These are phyloP conservation scores for Botryotinia convoluta DNA, from an alignment of 2,329 filamentous ascomycete genomes.

Conservation along the genomic window DNA sequence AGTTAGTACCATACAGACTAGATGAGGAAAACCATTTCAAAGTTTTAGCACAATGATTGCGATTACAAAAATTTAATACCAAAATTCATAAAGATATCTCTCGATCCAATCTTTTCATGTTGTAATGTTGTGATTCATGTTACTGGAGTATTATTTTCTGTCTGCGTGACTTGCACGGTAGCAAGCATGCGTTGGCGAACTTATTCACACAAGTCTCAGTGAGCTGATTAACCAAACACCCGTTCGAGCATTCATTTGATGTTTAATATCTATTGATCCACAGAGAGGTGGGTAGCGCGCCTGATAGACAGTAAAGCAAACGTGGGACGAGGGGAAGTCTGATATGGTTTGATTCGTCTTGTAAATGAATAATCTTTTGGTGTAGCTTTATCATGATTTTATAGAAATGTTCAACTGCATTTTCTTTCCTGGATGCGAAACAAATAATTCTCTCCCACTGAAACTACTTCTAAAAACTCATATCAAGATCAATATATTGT, in stretches of 20 bases:
- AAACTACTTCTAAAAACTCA: background rate
- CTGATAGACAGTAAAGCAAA: background rate
- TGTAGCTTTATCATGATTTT: background rate
- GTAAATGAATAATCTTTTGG: background rate
- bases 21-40: slow-evolving; percentile 9
- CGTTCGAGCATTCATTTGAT: background rate
- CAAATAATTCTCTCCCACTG: too few species aligned
- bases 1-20: slow-evolving; percentile 17
- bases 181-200: slow-evolving; percentile 8
- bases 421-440: background rate
- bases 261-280: background rate
- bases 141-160: background rate
- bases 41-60: slow-evolving; percentile 4
- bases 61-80: slow-evolving; percentile 8
- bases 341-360: background rate
- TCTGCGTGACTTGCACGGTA: background rate
- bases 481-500: background rate
- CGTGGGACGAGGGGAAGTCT: background rate
- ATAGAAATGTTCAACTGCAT: background rate
- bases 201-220: background rate
- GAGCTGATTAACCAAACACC: background rate
- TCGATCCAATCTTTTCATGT: background rate
- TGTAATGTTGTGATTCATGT: background rate
- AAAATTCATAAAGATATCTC: background rate
- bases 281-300: background rate